Evolutionary conservation across 345 rosid species (phyloP).

Genomic region (Zanthoxylum bungeanum): DNA sequence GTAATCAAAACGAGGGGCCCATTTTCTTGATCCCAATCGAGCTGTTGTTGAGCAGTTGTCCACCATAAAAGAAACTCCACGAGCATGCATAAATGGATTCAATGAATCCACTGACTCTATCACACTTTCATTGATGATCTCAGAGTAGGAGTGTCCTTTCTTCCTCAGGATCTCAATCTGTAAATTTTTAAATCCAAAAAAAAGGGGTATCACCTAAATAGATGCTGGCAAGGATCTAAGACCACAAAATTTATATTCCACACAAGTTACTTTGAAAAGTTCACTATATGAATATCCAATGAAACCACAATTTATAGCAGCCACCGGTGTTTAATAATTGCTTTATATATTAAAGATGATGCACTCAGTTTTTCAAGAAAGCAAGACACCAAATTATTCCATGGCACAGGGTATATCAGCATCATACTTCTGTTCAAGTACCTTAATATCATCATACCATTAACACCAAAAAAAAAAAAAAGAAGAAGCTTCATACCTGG

Average conservation of each 20-base stretch:
- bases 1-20: conserved; percentile 94
- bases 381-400: background rate
- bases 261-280: background rate
- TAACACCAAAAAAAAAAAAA: background rate
- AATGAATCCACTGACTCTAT: conserved; percentile 91
- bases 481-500: conserved; percentile 57
- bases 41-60: conserved; percentile 96
- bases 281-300: background rate
- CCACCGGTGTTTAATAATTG: background rate
- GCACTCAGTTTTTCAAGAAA: background rate
- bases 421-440: background rate
- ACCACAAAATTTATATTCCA: background rate
- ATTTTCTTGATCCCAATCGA: conserved; percentile 85
- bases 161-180: conserved; percentile 92
- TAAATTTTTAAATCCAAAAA: conserved; percentile 9
- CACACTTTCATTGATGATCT: conserved; percentile 90
- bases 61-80: conserved; percentile 95
- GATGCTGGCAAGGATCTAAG: background rate
- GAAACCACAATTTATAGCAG: background rate
- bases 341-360: background rate
- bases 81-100: conserved; percentile 96
- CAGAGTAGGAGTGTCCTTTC: conserved; percentile 95
- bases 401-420: background rate
- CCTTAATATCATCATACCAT: background rate
- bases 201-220: background rate